Evolutionary conservation across 805 yeast genomes (phyloP), one percentile per base, ranked within the genome.

Genomic region (Ogataea trehalophila): DNA sequence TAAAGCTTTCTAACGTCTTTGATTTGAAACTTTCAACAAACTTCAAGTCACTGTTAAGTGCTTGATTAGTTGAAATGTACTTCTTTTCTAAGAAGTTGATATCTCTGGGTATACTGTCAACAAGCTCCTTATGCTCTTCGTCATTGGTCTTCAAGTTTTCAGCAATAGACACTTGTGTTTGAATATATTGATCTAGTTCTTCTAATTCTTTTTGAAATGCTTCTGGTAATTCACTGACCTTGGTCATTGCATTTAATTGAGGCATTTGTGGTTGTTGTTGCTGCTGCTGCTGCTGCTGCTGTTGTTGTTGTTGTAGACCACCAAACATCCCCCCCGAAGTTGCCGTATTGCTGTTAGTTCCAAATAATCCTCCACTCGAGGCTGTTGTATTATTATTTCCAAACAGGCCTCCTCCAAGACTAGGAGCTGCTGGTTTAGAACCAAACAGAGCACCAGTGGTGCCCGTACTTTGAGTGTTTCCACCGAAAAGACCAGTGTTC

Each of bases 191-290:
- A 63, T 87, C 89, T 47, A 87, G 68, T 52, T 82, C 81, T 62
- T 83, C 86, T 35, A 87, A 69, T 59, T 86, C 88, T 50, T 70
- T 76, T 57, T 84, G 86, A 46, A 82, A 67, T n/a, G 69, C 75
- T n/a, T 79, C 83, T 2, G 94, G 91, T 37, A 87, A 68, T 50
- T 85, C 92, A 8, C 81, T 80, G 9, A 87, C 85, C 43, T 85
- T 75, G 0, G 92, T 83, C 81, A 87, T 79, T 14, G 90, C 81
- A 11, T 85, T 83, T 40, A 87, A 70, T 43, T 70, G 77, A 5
- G 75, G 73, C 44, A 70, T 61, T 48, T 71, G 81, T 9, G 67
- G 66, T 23, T 72, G 74, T 39, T 68, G 69, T 39, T 72, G 73
- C 42, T 68, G 68, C 33, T 70, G 74, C 37, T 71, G 73, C n/a